Percentiles rank a stretch among this genome's conserved stretches.
These are phyloP conservation scores for Aspergillus fumigatiaffinis DNA, from an alignment of 2,329 filamentous ascomycete genomes.

Conservation along the genomic window DNA sequence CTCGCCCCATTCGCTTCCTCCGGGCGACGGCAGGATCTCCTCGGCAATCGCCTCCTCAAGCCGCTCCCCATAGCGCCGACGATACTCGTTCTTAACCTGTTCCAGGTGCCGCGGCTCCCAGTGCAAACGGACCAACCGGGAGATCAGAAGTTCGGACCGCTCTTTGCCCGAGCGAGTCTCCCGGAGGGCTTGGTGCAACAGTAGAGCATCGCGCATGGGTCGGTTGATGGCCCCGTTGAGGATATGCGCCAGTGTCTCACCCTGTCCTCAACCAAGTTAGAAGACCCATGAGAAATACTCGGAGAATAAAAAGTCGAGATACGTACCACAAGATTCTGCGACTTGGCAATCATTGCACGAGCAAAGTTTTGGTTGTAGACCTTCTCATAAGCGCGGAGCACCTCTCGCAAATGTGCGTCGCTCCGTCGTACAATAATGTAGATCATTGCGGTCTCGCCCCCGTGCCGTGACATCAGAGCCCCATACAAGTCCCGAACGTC, in stretches of 20 bases:
- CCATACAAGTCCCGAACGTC: slow-evolving; percentile 72
- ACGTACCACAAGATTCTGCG: slow-evolving; percentile 86
- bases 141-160: slow-evolving; percentile 82
- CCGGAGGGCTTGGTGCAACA: slow-evolving; percentile 84
- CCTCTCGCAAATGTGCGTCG: slow-evolving; percentile 75
- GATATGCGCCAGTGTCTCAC: slow-evolving; percentile 89
- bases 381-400: slow-evolving; percentile 71
- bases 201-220: slow-evolving; percentile 84
- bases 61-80: slow-evolving; percentile 68
- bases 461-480: slow-evolving; percentile 65
- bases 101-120: slow-evolving; percentile 85
- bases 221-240: slow-evolving; percentile 96
- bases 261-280: slow-evolving; percentile 51
- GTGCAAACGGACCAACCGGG: slow-evolving; percentile 80
- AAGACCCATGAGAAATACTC: not conserved
- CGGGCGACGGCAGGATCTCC: slow-evolving; percentile 58
- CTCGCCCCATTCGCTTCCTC: slow-evolving; percentile 61
- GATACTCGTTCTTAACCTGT: slow-evolving; percentile 74
- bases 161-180: slow-evolving; percentile 66
- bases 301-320: not conserved
- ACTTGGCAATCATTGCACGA: slow-evolving; percentile 79
- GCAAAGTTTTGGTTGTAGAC: slow-evolving; percentile 78
- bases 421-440: slow-evolving; percentile 75
- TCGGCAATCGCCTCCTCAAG: slow-evolving; percentile 76
- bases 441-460: slow-evolving; percentile 85